These are phyloP conservation scores for Rhodotorula graminis DNA, from an alignment of 768 basidiomycete species.

Conservation along the genomic window DNA sequence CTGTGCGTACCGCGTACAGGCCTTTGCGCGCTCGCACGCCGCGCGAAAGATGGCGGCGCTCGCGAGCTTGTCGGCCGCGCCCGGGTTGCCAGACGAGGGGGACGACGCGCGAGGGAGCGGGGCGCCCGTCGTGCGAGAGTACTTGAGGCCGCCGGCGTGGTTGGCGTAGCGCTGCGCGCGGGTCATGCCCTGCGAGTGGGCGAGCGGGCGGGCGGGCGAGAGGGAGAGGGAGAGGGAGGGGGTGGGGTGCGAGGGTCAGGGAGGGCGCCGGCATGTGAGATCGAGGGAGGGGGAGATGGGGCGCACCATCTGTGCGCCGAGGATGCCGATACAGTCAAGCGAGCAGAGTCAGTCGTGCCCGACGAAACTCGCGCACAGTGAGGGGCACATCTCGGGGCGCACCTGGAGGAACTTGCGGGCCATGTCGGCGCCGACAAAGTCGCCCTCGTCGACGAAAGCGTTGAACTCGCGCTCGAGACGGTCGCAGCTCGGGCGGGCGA, in stretches of 20 bases:
- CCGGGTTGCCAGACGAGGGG: constrained; percentile 6
- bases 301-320: constrained; percentile 19
- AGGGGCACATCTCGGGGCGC: too few species aligned
- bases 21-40: constrained; percentile 23
- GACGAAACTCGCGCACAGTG: too few species aligned
- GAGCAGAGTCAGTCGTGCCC: too few species aligned
- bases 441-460: constrained; percentile 1
- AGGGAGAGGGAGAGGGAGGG: too few species aligned
- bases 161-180: constrained; percentile 30
- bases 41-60: constrained; percentile 16
- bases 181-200: constrained; percentile 16
- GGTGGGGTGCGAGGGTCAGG: too few species aligned
- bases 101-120: constrained; percentile 5
- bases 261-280: too few species aligned
- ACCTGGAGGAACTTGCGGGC: constrained; percentile 31
- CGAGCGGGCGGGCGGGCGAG: background rate
- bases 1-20: background rate
- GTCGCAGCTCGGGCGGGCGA: constrained; percentile 2
- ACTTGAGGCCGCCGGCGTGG: constrained; percentile 29
- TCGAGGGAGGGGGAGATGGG: background rate
- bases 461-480: constrained; percentile 10
- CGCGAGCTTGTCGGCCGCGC: constrained; percentile 12
- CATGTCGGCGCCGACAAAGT: constrained; percentile 33
- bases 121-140: constrained; percentile 4
- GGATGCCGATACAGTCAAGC: too few species aligned